phyloP scores from a whole-genome alignment of 176 grass and related monocot genomes.

The Metroxylon sagu region DNA sequence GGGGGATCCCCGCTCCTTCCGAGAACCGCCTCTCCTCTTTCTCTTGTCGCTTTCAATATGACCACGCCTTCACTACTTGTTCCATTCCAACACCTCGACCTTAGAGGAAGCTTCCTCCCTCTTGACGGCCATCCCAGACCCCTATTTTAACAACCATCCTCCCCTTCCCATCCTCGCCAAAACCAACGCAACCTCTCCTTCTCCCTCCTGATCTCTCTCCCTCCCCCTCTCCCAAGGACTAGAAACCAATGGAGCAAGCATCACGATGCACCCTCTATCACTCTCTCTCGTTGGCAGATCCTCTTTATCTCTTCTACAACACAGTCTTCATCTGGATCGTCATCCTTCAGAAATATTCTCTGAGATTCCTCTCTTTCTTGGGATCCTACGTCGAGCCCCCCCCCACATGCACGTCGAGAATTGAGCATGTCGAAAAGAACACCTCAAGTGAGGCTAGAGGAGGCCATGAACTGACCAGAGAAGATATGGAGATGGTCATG shows the following conservation, averaged over 20 bases:
- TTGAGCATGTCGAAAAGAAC: not conserved
- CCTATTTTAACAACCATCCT: too few species aligned
- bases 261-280: not conserved
- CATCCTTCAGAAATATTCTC: not conserved
- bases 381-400: too few species aligned
- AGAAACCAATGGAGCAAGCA: not conserved
- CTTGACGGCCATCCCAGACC: too few species aligned
- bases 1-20: too few species aligned
- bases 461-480: conserved; percentile 13
- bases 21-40: too few species aligned
- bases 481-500: conserved; percentile 26
- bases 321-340: not conserved
- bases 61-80: too few species aligned
- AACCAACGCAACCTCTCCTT: too few species aligned
- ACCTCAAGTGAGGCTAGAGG: not conserved
- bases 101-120: too few species aligned
- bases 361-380: too few species aligned
- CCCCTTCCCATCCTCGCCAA: too few species aligned
- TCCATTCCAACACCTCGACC: too few species aligned
- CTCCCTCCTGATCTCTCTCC: not conserved
- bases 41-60: too few species aligned
- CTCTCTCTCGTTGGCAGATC: conserved; percentile 2
- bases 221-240: not conserved
- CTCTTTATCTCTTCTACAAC: not conserved
- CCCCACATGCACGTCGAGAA: not conserved